phyloP scores from a whole-genome alignment of 2,329 filamentous ascomycete species.

The Colletotrichum sojae region DNA sequence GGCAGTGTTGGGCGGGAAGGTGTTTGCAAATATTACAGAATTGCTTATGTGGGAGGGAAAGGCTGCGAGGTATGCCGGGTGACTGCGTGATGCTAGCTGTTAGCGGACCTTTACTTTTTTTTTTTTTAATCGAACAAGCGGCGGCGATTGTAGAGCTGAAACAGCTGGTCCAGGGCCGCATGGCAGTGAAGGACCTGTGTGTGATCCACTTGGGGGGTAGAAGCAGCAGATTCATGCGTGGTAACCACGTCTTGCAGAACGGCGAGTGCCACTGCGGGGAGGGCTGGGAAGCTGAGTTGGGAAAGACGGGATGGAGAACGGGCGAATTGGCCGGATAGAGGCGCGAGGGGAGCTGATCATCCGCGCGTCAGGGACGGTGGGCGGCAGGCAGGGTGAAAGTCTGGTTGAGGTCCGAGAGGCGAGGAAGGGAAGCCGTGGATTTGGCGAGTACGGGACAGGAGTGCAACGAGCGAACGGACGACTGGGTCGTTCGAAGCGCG shows the following conservation, averaged over 20 bases:
- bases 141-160: slow-evolving; percentile 40
- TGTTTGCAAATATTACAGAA: slow-evolving; percentile 38
- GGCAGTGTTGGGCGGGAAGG: slow-evolving; percentile 20
- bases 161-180: slow-evolving; percentile 40
- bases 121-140: slow-evolving; percentile 22
- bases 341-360: slow-evolving; percentile 23
- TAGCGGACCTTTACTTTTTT: slow-evolving; percentile 20
- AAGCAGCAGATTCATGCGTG: slow-evolving; percentile 41
- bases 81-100: slow-evolving; percentile 38
- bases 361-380: slow-evolving; percentile 3
- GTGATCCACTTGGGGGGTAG: slow-evolving; percentile 39
- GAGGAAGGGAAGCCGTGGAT: slow-evolving; percentile 16
- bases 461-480: slow-evolving; percentile 15
- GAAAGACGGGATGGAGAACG: slow-evolving; percentile 12
- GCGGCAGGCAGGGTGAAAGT: slow-evolving; percentile 16
- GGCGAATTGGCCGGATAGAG: slow-evolving; percentile 17
- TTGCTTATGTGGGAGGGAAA: slow-evolving; percentile 36
- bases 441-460: slow-evolving; percentile 16
- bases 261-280: slow-evolving; percentile 23
- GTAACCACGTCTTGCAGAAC: slow-evolving; percentile 33
- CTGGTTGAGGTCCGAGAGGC: slow-evolving; percentile 29
- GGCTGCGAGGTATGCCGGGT: slow-evolving; percentile 32
- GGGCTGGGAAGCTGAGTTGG: not conserved
- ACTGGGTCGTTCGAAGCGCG: slow-evolving; percentile 28
- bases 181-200: slow-evolving; percentile 39